Percentiles rank a stretch among this genome's conserved stretches.
These are phyloP conservation scores for Peribolospora baueri DNA, from an alignment of 768 basidiomycete species.

Conservation along the genomic window DNA sequence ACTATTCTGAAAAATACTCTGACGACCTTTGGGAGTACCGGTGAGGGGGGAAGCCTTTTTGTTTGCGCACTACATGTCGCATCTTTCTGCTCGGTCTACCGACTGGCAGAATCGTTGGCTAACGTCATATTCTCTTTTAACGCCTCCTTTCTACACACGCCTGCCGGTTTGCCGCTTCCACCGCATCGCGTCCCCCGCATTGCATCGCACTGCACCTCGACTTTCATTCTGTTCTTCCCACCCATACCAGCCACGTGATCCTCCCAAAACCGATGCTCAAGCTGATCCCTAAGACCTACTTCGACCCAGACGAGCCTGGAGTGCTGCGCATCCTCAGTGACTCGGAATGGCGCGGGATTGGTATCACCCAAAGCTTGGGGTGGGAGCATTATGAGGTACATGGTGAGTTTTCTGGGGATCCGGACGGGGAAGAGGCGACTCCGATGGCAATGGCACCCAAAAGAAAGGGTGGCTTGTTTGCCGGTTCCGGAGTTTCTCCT, in stretches of 20 bases:
- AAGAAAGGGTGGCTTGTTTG: neutral
- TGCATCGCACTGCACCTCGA: neutral
- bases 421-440: neutral
- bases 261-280: slow-evolving; percentile 80
- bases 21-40: slow-evolving; percentile 75
- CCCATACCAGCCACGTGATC: slow-evolving; percentile 50
- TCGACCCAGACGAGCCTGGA: slow-evolving; percentile 44
- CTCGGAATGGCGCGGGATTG: slow-evolving; percentile 80
- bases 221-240: neutral
- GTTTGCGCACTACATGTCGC: too few species aligned
- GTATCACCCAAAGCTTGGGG: slow-evolving; percentile 80
- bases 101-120: too few species aligned
- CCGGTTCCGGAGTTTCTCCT: slow-evolving; percentile 4
- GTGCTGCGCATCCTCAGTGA: slow-evolving; percentile 59
- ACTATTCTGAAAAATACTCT: slow-evolving; percentile 27
- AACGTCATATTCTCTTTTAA: too few species aligned
- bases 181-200: neutral
- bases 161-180: neutral
- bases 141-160: too few species aligned
- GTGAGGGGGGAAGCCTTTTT: neutral
- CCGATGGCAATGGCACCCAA: neutral
- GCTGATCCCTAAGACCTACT: slow-evolving; percentile 66
- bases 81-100: too few species aligned
- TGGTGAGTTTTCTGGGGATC: slow-evolving; percentile 26
- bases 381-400: slow-evolving; percentile 97